A percentile compares a stretch with the other conserved stretches of the same genome.
Conservation (phyloP, 345 rosid species). For the Zanthoxylum bungeanum region DNA sequence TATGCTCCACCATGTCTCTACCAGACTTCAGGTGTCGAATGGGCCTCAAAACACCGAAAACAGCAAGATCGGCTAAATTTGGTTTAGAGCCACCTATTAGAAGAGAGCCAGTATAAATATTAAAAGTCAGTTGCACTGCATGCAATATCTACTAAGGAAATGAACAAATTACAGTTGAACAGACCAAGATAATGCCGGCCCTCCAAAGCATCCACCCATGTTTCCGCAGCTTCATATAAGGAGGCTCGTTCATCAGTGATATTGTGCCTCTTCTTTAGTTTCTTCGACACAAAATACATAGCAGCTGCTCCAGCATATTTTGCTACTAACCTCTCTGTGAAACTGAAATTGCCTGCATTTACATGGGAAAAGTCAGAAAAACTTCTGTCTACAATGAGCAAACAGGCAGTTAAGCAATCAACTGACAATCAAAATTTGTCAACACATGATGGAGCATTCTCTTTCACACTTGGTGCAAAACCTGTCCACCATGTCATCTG, state of each 20-base stretch:
- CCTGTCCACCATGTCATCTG: not conserved
- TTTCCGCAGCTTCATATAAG: conserved; percentile 85
- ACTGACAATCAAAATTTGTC: not conserved
- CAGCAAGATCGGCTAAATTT: conserved; percentile 90
- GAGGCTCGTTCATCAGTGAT: conserved; percentile 86
- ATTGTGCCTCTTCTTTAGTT: conserved; percentile 83
- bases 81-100: conserved; percentile 73
- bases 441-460: not conserved
- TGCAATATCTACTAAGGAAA: not conserved
- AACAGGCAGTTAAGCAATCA: not conserved
- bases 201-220: conserved; percentile 82
- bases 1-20: conserved; percentile 87
- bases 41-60: conserved; percentile 89
- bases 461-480: not conserved
- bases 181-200: conserved; percentile 70
- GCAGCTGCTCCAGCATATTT: conserved; percentile 92
- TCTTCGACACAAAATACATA: conserved; percentile 92
- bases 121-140: not conserved
- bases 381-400: not conserved
- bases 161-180: conserved; percentile 9
- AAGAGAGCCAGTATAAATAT: not conserved
- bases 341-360: conserved; percentile 79
- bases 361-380: not conserved
- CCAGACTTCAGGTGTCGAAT: conserved; percentile 75
- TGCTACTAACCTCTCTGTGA: conserved; percentile 71